Evolutionary conservation across 1,139 yeast genomes (phyloP), one percentile per base, ranked within the genome.

Genomic region (Geotrichum cucujoidarum): DNA sequence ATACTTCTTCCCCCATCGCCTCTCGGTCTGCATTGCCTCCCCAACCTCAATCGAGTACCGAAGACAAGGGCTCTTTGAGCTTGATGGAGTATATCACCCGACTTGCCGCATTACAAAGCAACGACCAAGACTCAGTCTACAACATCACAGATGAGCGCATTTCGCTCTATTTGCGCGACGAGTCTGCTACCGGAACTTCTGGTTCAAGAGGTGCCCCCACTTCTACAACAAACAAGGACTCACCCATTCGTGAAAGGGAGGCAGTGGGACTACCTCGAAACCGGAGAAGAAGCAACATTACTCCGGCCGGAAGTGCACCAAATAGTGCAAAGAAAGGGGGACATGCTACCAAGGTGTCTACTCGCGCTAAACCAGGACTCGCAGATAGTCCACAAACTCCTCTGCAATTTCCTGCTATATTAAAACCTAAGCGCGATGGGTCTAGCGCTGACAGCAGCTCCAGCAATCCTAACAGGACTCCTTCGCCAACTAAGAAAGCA

Each of bases 91-190:
- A 84, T 57, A 57, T 83, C 4, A 60, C 84, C 1, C 69, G 94
- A 43, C 68, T 86, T 5, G 66, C 79, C 24, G 78, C 83, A 0
- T 66, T 85, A 20, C 90, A 86, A 60, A 69, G 76, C 17, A 76
- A 71, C 54, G 92, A 85, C 57, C 80, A 77, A 52, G 69, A 65
- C 27, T 69, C 81, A 0, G 65, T 84, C 7, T 63, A 80, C 20
- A 68, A 75, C 2, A 75, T 81, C 11, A 75, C 76, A 16, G 95
- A 86, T 61, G 95, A 85, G 60, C 74, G 84, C 20, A 67, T 86
- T 17, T 67, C 83, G 8, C 60, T 80, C 1, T 85, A 83, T 57
- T 65, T 86, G 29, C 74, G 77, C 43, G 89, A 85, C 57, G 87
- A 81, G 53, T 43, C 57, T 51, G 48, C 46, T 11, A 31, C 40